A percentile compares a stretch with the other conserved stretches of the same genome.
Evolutionary conservation across 495 filamentous ascomycete genomes (phyloP).

Genomic region (Cercophora sp.): DNA sequence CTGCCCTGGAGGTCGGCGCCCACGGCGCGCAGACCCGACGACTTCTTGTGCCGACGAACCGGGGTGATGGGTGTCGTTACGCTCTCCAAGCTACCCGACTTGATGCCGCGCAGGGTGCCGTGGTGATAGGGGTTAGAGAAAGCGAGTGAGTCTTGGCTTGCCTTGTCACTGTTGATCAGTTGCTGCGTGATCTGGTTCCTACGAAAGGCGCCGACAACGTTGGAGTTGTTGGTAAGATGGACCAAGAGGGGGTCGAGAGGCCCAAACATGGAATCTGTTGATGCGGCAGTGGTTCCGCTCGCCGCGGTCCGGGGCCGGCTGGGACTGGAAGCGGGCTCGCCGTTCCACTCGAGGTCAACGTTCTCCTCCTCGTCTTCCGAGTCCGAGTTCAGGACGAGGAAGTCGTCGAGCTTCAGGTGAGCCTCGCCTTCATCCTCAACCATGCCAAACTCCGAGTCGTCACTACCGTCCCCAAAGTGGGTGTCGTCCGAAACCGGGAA

Average conservation of each 20-base stretch:
- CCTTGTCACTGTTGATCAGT: constrained; percentile 57
- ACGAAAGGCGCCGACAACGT: constrained; percentile 73
- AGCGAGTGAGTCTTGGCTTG: constrained; percentile 49
- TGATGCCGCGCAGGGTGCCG: constrained; percentile 51
- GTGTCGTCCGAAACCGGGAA: constrained; percentile 62
- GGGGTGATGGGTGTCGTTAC: constrained; percentile 54
- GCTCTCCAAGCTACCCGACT: constrained; percentile 49
- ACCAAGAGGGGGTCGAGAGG: constrained; percentile 47
- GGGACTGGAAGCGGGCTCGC: constrained; percentile 48
- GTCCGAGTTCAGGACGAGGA: constrained; percentile 62
- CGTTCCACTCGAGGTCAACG: constrained; percentile 35
- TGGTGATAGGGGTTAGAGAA: constrained; percentile 50
- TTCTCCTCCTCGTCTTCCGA: constrained; percentile 54
- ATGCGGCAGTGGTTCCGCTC: constrained; percentile 47
- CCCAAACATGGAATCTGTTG: constrained; percentile 22
- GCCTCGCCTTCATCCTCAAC: constrained; percentile 63
- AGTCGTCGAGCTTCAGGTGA: constrained; percentile 63
- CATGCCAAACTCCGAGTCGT: constrained; percentile 33
- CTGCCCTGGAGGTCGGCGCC: constrained; percentile 32
- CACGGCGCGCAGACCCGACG: no score
- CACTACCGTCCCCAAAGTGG: constrained; percentile 26
- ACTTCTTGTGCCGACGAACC: constrained; percentile 47
- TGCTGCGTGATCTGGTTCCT: constrained; percentile 72
- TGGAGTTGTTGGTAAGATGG: constrained; percentile 60
- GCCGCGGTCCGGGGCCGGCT: constrained; percentile 50